Conservation (phyloP, 306 rosid species). For the Medicago truncatula region MtrunA17r5.0-ANR NC_053042.1:11916501-11917000, state of each 20-base stretch:
- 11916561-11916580: conserved; percentile 31
- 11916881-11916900: too few species aligned
- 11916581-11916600: conserved; percentile 1
- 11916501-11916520: conserved; percentile 98
- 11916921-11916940: too few species aligned
- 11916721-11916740: neutral
- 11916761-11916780: neutral
- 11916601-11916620: conserved; percentile 1
- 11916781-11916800: neutral
- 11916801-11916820: neutral
- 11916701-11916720: neutral
- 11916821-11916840: too few species aligned
- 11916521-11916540: conserved; percentile 69
- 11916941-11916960: too few species aligned
- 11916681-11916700: neutral
- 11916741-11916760: neutral
- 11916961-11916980: too few species aligned
- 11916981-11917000: too few species aligned
- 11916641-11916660: neutral
- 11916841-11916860: too few species aligned
- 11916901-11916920: too few species aligned
- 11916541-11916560: conserved; percentile 18
- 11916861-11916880: too few species aligned
- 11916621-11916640: neutral
- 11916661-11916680: neutral